Percentiles rank a stretch among this genome's conserved stretches.
Conservation (phyloP, 768 basidiomycete genomes). For the Ramaria sp. region DNA sequence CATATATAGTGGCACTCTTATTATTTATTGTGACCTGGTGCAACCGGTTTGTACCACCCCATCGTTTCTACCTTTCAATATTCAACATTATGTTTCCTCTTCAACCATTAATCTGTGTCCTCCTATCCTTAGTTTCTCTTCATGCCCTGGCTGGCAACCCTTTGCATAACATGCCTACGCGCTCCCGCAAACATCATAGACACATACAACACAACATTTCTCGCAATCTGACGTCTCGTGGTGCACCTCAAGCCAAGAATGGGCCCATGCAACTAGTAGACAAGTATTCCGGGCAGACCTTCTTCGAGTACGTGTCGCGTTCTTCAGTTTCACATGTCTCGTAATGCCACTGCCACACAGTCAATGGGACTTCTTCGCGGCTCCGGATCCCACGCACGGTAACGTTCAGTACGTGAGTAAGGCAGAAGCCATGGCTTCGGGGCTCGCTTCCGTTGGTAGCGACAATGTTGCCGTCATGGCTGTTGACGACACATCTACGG, state of each 20-base stretch:
- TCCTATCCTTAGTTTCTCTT: slow-evolving; percentile 23
- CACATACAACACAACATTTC: slow-evolving; percentile 15
- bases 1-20: no score
- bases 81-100: neutral
- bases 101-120: slow-evolving; percentile 12
- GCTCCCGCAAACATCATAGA: slow-evolving; percentile 14
- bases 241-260: slow-evolving; percentile 11
- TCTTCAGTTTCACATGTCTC: slow-evolving; percentile 11
- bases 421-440: slow-evolving; percentile 36
- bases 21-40: no score
- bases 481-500: slow-evolving; percentile 44
- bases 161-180: slow-evolving; percentile 15
- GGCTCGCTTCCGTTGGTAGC: slow-evolving; percentile 51
- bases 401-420: slow-evolving; percentile 47
- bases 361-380: slow-evolving; percentile 56
- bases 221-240: slow-evolving; percentile 11
- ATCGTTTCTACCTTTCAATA: neutral
- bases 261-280: slow-evolving; percentile 28
- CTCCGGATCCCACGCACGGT: slow-evolving; percentile 60
- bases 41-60: no score
- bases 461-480: slow-evolving; percentile 49
- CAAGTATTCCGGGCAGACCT: slow-evolving; percentile 39
- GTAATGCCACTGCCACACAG: slow-evolving; percentile 23
- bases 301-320: slow-evolving; percentile 40
- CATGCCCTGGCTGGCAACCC: slow-evolving; percentile 27